These are phyloP conservation scores for Trametes sp. DNA, from an alignment of 1,284 basidiomycete species.

Conservation along the genomic window DNA sequence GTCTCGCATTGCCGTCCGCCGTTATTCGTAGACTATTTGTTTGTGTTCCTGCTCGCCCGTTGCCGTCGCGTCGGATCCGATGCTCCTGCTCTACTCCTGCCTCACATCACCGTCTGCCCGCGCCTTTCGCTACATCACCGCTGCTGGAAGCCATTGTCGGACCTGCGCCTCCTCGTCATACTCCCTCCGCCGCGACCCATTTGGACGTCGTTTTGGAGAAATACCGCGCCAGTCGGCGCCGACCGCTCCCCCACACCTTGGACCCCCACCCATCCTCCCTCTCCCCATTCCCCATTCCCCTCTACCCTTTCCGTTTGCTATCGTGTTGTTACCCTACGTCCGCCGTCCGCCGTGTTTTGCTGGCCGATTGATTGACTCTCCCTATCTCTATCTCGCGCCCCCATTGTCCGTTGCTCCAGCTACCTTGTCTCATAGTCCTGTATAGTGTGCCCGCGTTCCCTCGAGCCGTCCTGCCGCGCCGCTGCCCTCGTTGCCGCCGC, in stretches of 20 bases:
- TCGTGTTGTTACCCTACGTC: conserved; percentile 32
- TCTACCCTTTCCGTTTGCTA: conserved; percentile 13
- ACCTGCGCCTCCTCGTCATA: not conserved
- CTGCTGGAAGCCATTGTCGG: not conserved
- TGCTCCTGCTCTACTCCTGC: not conserved
- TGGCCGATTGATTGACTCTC: conserved; percentile 16
- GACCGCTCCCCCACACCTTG: not conserved
- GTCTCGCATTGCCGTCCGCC: conserved; percentile 1
- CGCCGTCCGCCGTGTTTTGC: conserved; percentile 28
- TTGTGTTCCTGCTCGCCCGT: not conserved
- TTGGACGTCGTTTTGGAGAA: not conserved
- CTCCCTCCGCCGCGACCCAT: not conserved
- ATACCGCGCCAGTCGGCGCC: not conserved
- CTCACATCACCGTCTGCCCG: not conserved
- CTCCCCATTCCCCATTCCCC: not conserved
- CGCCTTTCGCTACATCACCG: no score
- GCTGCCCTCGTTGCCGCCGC: no score
- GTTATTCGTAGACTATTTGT: conserved; percentile 5
- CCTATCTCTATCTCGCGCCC: conserved; percentile 1
- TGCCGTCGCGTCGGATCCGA: not conserved
- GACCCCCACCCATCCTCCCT: not conserved
- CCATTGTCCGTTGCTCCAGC: not conserved
- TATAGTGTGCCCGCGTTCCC: conserved; percentile 11
- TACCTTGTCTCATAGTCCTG: conserved; percentile 13
- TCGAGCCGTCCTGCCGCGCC: not conserved